These are phyloP conservation scores for Yamadazyma diospyri DNA, from an alignment of 1,139 yeast genomes.

Conservation along the genomic window DNA sequence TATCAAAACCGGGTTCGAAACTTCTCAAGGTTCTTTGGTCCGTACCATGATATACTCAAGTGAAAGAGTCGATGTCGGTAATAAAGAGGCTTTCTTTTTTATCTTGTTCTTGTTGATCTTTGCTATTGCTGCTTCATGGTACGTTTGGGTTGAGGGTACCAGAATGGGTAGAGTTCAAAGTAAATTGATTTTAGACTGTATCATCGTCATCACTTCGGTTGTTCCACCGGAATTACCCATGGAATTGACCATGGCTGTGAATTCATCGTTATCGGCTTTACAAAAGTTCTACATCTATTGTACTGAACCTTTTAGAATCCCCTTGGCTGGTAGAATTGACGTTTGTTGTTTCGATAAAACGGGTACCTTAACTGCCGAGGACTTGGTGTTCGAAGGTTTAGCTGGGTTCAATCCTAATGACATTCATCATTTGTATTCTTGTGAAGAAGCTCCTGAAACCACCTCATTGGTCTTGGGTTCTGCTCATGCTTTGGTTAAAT, in stretches of 20 bases:
- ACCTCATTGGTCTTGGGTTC: conserved; percentile 82
- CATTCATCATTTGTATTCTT: conserved; percentile 54
- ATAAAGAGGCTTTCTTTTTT: conserved; percentile 89
- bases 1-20: conserved; percentile 93
- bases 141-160: conserved; percentile 98
- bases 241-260: conserved; percentile 98
- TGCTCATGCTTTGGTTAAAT: conserved; percentile 90
- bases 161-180: conserved; percentile 93
- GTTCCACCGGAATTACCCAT: conserved; percentile 99
- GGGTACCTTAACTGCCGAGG: conserved; percentile 97
- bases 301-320: conserved; percentile 98
- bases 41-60: conserved; percentile 97
- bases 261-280: conserved; percentile 82
- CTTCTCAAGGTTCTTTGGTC: conserved; percentile 95
- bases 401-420: conserved; percentile 70
- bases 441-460: conserved; percentile 58
- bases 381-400: conserved; percentile 91
- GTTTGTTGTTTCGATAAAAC: conserved; percentile 98
- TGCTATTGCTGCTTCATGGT: conserved; percentile 96
- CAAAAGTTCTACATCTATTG: conserved; percentile 88
- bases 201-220: conserved; percentile 91
- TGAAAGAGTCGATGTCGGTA: conserved; percentile 95
- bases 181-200: conserved; percentile 90
- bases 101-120: conserved; percentile 84
- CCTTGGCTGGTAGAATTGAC: conserved; percentile 96